Evolutionary conservation across 306 rosid species (phyloP), one percentile per base, ranked within the genome.

Genomic region (Lithocarpus polystachyus): DNA sequence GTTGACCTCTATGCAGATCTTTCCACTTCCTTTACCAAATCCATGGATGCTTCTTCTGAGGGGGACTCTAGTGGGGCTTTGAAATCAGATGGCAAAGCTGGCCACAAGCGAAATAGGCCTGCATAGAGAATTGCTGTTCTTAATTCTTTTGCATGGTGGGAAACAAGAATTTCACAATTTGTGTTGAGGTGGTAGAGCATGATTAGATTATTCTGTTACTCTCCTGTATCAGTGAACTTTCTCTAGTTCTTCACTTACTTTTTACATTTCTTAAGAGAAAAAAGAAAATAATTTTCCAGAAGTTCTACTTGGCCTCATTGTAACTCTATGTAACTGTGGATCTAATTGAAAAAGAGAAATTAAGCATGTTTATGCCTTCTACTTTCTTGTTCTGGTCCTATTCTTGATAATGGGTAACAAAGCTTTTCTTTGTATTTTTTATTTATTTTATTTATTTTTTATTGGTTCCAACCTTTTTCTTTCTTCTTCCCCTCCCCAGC

Each of bases 1-100:
- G 98, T 91, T 81, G 97, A 95, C 71, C 96, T 95, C 40, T 95
- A 95, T 84, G 92, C 96, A 51, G 99, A 93, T 86, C 97, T 95
- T 76, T 95, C 99, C 23, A 78, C 75, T 73, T 89, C 96, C 33
- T 95, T 95, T 74, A 84, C 96, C 91, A 95, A 92, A 83, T 89
- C 99, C 81, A 84, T 87, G 87, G 98, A 95, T 1, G 89, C 83
- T 84, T 95, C 98, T 80, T 93, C 98, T 1, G 99, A 95, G 71
- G 99, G 97, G 18, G 99, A 95, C 82, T 95, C 99, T 17, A 87
- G 88, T 64, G 99, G 89, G 61, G 97, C 86, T 84, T 86, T 89
- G 68, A 94, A 85, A 74, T 89, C 97, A 28, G 93, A 92, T 45
- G 98, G 85, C 17, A 92, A 90, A 84, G 88, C 90, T 10, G 85